Base-by-base conservation (phyloP, 176 grass and related monocot species). In the Alloteropsis semialata region DNA sequence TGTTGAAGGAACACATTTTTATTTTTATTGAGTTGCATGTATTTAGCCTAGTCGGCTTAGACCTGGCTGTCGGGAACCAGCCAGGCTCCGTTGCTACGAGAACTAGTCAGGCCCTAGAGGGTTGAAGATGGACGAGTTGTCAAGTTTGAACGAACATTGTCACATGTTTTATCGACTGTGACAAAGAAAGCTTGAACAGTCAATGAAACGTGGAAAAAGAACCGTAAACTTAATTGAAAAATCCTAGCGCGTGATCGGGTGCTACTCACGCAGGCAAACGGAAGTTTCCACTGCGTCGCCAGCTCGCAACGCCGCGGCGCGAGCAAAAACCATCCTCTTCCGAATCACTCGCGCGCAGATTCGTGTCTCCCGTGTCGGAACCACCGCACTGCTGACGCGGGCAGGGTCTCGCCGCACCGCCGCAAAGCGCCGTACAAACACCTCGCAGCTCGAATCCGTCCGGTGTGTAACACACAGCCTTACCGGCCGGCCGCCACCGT, bases 351-450 rank as follows among this genome's bases (percentile, higher is more conserved):
- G 62, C 62, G 48, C 15, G 11, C 69, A 88, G 45, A 84, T 78
- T 84, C 46, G 57, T 65, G 85, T 36, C 51, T 55, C 24, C 41
- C 63, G n/a, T 75, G 86, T 37, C 74, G 56, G 55, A 57, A 28
- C 48, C 41, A 33, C 33, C 62, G 61, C 38, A 38, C 42, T 4
- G 42, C 42, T 71, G 42, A 48, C 56, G 56, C 56, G 29, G 33
- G 24, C 68, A 33, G 18, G 44, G 55, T 17, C 60, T 68, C 63
- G 86, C 54, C 33, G 79, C 74, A 64, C 54, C 27, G 43, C 43
- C 43, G 43, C 43, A 2, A 45, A 45, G 43, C 43, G 43, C 67
- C 41, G 19, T 11, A 39, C 22, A 8, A 9, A 29, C 6, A 6
- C 75, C 16, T 36, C 64, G 3, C 50, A 11, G 10, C 19, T 67